phyloP scores from a whole-genome alignment of 176 grass and related monocot genomes.

The Dactylis glomerata region DNA sequence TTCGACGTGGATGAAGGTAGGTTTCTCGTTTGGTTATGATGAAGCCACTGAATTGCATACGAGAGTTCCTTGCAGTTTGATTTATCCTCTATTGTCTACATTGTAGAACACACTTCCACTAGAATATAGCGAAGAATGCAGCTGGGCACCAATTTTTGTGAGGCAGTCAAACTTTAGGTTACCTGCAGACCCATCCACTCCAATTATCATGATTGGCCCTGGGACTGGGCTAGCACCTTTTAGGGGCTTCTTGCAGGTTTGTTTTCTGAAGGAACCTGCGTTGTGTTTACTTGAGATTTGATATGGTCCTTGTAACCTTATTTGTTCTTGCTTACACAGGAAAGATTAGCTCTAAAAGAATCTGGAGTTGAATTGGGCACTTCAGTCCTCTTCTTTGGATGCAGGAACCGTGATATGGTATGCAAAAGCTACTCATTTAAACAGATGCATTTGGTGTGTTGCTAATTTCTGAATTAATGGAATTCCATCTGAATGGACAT shows the following conservation, averaged over 20 bases:
- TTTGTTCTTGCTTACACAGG: conserved; percentile 40
- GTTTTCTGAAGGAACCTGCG: conserved; percentile 6
- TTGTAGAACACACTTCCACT: conserved; percentile 71
- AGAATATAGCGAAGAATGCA: conserved; percentile 82
- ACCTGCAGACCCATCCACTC: conserved; percentile 62
- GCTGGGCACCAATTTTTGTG: conserved; percentile 95
- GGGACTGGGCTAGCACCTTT: conserved; percentile 92
- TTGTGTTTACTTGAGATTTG: background rate
- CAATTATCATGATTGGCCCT: conserved; percentile 98
- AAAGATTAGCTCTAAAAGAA: conserved; percentile 78
- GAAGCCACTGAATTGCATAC: background rate
- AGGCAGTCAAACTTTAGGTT: conserved; percentile 93
- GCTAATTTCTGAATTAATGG: background rate
- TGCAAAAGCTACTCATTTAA: background rate
- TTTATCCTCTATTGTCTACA: conserved; percentile 2
- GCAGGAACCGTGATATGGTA: conserved; percentile 93
- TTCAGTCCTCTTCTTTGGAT: conserved; percentile 86
- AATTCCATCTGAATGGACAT: conserved; percentile 16
- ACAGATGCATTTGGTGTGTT: conserved; percentile 4
- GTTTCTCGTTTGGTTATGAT: background rate
- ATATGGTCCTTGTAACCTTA: background rate
- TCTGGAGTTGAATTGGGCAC: conserved; percentile 66
- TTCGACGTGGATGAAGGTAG: conserved; percentile 96
- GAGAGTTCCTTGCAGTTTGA: conserved; percentile 7
- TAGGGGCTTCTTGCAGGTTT: conserved; percentile 98